Conservation (phyloP, 2,329 filamentous ascomycete genomes). For the Penicillium glabrum region DNA sequence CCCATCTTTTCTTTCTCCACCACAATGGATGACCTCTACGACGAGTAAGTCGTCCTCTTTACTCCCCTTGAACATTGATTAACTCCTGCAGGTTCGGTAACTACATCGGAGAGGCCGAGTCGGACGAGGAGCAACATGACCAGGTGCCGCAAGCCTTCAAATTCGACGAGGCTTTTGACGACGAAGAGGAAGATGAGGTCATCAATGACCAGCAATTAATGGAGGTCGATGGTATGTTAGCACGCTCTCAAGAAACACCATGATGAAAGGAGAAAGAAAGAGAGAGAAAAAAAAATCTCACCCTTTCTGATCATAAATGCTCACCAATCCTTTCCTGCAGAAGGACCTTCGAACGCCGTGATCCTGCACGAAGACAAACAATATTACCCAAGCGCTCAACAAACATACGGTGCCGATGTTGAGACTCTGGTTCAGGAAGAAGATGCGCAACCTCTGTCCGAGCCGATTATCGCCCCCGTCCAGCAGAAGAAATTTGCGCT, state of each 20-base stretch:
- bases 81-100: constrained; percentile 76
- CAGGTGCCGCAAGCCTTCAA: constrained; percentile 80
- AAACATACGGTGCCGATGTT: constrained; percentile 91
- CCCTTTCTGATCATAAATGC: background rate
- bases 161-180: constrained; percentile 68
- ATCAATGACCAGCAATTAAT: constrained; percentile 79
- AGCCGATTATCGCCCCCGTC: constrained; percentile 91
- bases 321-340: constrained; percentile 54
- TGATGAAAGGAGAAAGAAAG: background rate
- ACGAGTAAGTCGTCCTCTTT: constrained; percentile 64
- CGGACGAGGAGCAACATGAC: constrained; percentile 78
- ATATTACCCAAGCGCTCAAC: constrained; percentile 97
- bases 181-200: constrained; percentile 55
- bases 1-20: constrained; percentile 7
- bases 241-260: background rate
- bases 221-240: constrained; percentile 75
- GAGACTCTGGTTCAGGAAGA: constrained; percentile 96
- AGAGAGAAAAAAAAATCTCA: background rate
- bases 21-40: constrained; percentile 92
- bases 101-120: constrained; percentile 93
- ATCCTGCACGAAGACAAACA: constrained; percentile 98
- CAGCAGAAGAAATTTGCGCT: constrained; percentile 95
- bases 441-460: constrained; percentile 86
- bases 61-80: constrained; percentile 18
- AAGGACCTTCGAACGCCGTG: constrained; percentile 93